Conservation (phyloP, 441 rosid species). For the Melastoma candidum region DNA sequence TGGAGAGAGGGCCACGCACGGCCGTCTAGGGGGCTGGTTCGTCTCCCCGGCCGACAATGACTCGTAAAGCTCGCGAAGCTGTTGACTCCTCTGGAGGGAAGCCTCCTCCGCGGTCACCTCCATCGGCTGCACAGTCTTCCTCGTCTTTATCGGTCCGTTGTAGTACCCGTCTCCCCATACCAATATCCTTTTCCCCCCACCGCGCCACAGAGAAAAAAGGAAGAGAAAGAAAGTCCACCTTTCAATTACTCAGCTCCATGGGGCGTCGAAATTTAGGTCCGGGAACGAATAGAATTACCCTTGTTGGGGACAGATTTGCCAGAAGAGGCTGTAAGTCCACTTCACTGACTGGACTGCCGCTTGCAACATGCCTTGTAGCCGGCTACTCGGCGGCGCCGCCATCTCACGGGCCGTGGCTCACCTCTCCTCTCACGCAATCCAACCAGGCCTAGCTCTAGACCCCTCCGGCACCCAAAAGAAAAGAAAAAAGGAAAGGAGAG, state of each 20-base stretch:
- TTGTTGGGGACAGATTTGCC: slow-evolving; percentile 92
- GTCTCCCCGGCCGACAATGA: slow-evolving; percentile 73
- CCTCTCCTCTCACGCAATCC: no score
- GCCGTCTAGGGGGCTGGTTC: slow-evolving; percentile 54
- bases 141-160: slow-evolving; percentile 91
- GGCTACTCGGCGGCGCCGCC: slow-evolving; percentile 42
- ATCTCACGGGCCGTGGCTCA: slow-evolving; percentile 13
- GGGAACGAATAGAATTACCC: slow-evolving; percentile 31
- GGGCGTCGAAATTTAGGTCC: background rate
- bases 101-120: slow-evolving; percentile 89
- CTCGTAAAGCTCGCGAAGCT: slow-evolving; percentile 83
- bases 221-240: background rate
- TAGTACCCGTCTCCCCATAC: slow-evolving; percentile 91
- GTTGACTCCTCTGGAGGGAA: slow-evolving; percentile 83
- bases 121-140: slow-evolving; percentile 89
- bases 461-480: no score
- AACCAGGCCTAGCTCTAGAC: no score
- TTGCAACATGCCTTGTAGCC: slow-evolving; percentile 62
- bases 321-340: slow-evolving; percentile 90
- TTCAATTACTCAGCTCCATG: background rate
- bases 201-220: no score
- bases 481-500: no score
- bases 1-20: slow-evolving; percentile 77
- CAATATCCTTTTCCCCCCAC: slow-evolving; percentile 36
- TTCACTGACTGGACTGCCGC: slow-evolving; percentile 80